Evolutionary conservation across 768 basidiomycete species (phyloP).

Genomic region (Lyophyllum shimeji): DNA sequence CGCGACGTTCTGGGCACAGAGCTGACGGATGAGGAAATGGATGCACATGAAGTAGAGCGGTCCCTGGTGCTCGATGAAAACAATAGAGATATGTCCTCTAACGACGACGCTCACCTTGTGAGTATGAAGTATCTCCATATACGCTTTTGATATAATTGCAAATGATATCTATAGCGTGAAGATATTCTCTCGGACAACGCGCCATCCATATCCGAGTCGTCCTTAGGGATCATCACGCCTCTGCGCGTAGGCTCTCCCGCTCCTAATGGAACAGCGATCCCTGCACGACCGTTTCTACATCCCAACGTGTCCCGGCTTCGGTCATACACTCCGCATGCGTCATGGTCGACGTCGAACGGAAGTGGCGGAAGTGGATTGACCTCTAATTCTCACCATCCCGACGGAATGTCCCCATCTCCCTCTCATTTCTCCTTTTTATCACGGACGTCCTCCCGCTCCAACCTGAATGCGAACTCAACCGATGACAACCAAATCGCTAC

Average conservation of each 20-base stretch:
- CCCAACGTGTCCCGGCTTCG: conserved; percentile 81
- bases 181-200: conserved; percentile 35
- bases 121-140: conserved; percentile 9
- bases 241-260: conserved; percentile 38
- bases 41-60: conserved; percentile 41
- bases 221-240: conserved; percentile 36
- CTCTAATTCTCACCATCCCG: conserved; percentile 40
- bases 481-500: conserved; percentile 20
- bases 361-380: conserved; percentile 43
- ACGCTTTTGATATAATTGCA: conserved; percentile 1
- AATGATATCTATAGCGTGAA: conserved; percentile 26
- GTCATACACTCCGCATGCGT: conserved; percentile 56
- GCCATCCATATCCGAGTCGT: conserved; percentile 39
- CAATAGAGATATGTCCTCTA: conserved; percentile 22
- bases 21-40: conserved; percentile 46
- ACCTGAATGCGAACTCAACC: conserved; percentile 34
- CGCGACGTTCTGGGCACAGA: conserved; percentile 73
- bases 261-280: conserved; percentile 32
- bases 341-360: conserved; percentile 39
- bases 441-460: conserved; percentile 61
- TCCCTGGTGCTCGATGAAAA: conserved; percentile 40
- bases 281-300: conserved; percentile 62
- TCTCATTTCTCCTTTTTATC: conserved; percentile 75
- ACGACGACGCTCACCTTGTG: conserved; percentile 29
- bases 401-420: conserved; percentile 50